Evolutionary conservation across 306 rosid species (phyloP), one percentile per base, ranked within the genome.

Genomic region (Sesbania bispinosa): DNA sequence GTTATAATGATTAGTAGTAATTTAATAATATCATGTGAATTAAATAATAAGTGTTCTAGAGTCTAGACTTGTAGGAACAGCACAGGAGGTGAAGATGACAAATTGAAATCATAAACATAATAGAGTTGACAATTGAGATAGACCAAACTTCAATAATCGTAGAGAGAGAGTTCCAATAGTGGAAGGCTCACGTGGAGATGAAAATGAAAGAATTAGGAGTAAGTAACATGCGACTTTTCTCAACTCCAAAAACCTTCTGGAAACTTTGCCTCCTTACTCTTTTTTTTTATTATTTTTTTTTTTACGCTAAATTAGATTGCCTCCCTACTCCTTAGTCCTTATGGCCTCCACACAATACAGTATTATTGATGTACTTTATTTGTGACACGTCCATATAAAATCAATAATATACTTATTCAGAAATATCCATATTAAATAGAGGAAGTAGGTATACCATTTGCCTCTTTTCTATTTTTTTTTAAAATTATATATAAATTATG

Each of bases 151-250:
- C 76, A 51, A 61, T 69, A 39, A 70, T 61, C 1, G 50, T 29
- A 36, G 57, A 20, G 63, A 24, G 76, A 68, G 45, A 75, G 33
- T 15, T 53, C 13, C 11, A 71, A 41, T 11, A 65, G 55, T 1
- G 70, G 3, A 42, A 53, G 43, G 2, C 18, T 55, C 62, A 69
- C 60, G 74, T 77, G 81, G 67, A 26, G 10, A 35, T 23, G 74
- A 71, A 54, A 78, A 72, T 6, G 69, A 62, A 32, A 70, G 65
- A 54, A 58, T 69, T 80, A 69, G 84, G 84, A 69, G 46, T 7
- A 24, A 69, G 69, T 46, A 39, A 54, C 73, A 45, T 67, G 54
- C 65, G 23, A 42, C 72, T 24, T 69, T 67, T 74, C 55, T 19
- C 18, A 23, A 41, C 23, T 19, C 3, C 42, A 11, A 11, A 30